phyloP scores from a whole-genome alignment of 73 alveolate species.

The Paraurostyla sp. region DNA sequence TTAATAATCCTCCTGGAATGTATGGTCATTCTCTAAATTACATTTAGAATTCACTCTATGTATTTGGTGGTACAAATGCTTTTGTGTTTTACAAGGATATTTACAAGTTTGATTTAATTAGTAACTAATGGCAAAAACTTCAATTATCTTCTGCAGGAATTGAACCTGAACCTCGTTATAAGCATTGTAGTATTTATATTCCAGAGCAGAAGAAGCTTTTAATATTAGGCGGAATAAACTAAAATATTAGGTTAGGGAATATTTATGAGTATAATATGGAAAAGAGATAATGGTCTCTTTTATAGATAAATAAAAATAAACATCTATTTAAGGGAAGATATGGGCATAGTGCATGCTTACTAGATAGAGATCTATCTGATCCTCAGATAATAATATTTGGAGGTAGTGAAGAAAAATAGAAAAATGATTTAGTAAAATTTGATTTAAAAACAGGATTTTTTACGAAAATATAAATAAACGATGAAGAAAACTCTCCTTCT shows the following conservation, averaged over 20 bases:
- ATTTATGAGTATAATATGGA: conserved; percentile 34
- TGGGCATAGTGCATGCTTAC: conserved; percentile 49
- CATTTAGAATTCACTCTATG: conserved; percentile 33
- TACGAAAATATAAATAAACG: not conserved
- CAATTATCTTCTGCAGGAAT: not conserved
- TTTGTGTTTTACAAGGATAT: conserved; percentile 62
- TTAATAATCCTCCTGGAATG: conserved; percentile 53
- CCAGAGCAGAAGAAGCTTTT: not conserved
- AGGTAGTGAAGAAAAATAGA: conserved; percentile 53
- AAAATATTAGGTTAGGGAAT: conserved; percentile 38
- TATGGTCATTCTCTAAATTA: conserved; percentile 65
- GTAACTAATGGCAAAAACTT: conserved; percentile 39
- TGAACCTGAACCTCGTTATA: conserved; percentile 64
- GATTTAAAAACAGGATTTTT: conserved; percentile 35
- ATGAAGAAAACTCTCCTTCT: conserved; percentile 57
- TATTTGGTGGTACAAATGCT: conserved; percentile 71
- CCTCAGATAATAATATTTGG: conserved; percentile 56
- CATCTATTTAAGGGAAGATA: conserved; percentile 58
- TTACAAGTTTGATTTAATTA: conserved; percentile 23
- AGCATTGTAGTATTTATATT: conserved; percentile 26
- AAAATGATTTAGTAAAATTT: conserved; percentile 51
- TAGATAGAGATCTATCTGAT: not conserved
- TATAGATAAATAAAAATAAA: conserved; percentile 17
- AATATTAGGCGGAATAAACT: conserved; percentile 58
- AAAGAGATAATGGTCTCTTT: conserved; percentile 14